These are phyloP conservation scores for Ophiosphaerella herpotricha DNA, from an alignment of 2,329 filamentous ascomycete species.

Conservation along the genomic window DNA sequence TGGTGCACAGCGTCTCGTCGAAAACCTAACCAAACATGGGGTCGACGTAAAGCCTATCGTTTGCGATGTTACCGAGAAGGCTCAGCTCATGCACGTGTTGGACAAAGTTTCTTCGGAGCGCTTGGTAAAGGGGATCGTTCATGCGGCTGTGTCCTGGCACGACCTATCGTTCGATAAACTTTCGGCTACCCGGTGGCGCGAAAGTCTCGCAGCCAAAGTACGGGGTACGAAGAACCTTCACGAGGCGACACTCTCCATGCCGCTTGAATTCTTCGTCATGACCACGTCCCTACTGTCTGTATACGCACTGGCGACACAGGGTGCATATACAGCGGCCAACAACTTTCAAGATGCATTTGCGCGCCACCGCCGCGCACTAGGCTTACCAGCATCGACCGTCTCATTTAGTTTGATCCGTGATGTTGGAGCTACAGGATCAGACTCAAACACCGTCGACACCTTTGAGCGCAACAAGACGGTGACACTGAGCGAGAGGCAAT, in stretches of 20 bases:
- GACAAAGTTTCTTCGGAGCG: neutral
- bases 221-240: conserved; percentile 27
- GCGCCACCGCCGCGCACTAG: conserved; percentile 1
- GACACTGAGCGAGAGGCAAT: neutral
- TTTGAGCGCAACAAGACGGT: conserved; percentile 9
- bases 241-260: neutral
- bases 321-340: conserved; percentile 18
- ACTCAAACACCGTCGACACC: conserved; percentile 1
- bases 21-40: neutral
- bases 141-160: neutral
- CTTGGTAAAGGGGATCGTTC: neutral
- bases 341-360: conserved; percentile 16
- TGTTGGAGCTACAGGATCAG: conserved; percentile 8
- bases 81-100: neutral
- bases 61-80: neutral
- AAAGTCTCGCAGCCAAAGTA: conserved; percentile 21
- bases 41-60: neutral
- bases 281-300: conserved; percentile 17
- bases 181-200: neutral
- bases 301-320: conserved; percentile 13
- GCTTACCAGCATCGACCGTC: conserved; percentile 14
- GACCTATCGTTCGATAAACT: conserved; percentile 3
- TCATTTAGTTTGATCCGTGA: conserved; percentile 26
- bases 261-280: conserved; percentile 28
- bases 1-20: neutral